Conservation (phyloP, 495 filamentous ascomycete species). For the Cercophora scortea region DNA sequence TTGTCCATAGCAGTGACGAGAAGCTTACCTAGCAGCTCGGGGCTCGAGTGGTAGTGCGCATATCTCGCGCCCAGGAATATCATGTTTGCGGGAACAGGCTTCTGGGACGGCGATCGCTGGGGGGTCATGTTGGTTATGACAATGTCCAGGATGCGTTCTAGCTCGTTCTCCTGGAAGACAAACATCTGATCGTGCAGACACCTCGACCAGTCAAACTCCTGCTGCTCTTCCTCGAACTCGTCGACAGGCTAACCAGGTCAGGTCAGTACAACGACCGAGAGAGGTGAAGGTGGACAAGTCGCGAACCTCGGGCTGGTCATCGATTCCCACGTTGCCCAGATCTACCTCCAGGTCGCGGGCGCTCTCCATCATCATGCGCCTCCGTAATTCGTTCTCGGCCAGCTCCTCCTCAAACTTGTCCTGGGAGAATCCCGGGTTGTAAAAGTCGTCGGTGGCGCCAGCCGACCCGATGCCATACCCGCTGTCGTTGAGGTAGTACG, state of each 20-base stretch:
- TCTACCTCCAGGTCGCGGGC: constrained; percentile 96
- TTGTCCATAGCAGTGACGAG: constrained; percentile 86
- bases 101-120: constrained; percentile 89
- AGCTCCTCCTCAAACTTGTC: constrained; percentile 95
- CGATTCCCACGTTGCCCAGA: constrained; percentile 87
- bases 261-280: constrained; percentile 4
- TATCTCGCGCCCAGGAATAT: constrained; percentile 94
- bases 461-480: constrained; percentile 83
- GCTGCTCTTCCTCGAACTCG: constrained; percentile 79
- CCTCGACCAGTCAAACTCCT: constrained; percentile 95
- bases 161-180: constrained; percentile 91
- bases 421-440: constrained; percentile 85
- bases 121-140: constrained; percentile 98
- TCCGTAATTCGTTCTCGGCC: constrained; percentile 90
- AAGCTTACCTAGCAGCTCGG: constrained; percentile 71
- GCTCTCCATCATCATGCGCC: constrained; percentile 99
- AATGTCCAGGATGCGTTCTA: constrained; percentile 85
- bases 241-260: constrained; percentile 53
- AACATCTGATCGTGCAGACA: constrained; percentile 99
- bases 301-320: constrained; percentile 84
- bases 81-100: constrained; percentile 94
- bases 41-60: constrained; percentile 90
- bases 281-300: not conserved
- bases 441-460: constrained; percentile 92
- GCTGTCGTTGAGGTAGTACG: constrained; percentile 85